Conservation (phyloP, 768 basidiomycete genomes). For the Leccinellum rugosiceps region DNA sequence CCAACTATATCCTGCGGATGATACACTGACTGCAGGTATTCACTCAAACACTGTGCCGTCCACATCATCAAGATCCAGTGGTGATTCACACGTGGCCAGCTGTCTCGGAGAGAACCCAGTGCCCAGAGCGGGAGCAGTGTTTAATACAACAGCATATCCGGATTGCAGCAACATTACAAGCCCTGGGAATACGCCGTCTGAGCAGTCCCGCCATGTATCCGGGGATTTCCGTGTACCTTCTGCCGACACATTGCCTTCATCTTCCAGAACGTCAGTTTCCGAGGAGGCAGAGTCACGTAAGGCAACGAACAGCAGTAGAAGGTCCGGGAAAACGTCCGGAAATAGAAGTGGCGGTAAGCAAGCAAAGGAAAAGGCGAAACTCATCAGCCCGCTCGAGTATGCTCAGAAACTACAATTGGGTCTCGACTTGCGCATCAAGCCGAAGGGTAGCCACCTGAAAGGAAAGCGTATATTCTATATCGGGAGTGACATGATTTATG, state of each 20-base stretch:
- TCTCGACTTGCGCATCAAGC: constrained; percentile 16
- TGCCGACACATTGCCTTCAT: not conserved
- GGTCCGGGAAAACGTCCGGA: not conserved
- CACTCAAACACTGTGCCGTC: not conserved
- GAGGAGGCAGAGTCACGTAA: constrained; percentile 14
- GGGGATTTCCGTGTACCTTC: not conserved
- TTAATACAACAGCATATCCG: not conserved
- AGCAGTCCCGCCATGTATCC: not conserved
- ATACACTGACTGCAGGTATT: not conserved
- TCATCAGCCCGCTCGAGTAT: constrained; percentile 50
- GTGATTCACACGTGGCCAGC: not conserved
- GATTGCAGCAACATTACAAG: constrained; percentile 22
- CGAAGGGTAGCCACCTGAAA: constrained; percentile 38
- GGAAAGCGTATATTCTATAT: constrained; percentile 58
- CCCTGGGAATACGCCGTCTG: constrained; percentile 6
- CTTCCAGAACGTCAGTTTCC: not conserved
- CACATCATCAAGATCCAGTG: not conserved
- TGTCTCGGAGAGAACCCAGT: not conserved
- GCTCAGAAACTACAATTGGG: constrained; percentile 45
- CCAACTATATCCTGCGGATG: not conserved
- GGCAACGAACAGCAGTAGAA: constrained; percentile 22
- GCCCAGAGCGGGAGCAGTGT: constrained; percentile 7
- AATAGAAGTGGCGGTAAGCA: constrained; percentile 20
- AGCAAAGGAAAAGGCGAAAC: constrained; percentile 40
- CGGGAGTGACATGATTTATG: constrained; percentile 55